Evolutionary conservation across 2,329 filamentous ascomycete species (phyloP).

Genomic region (Endoconidiophora laricicola): DNA sequence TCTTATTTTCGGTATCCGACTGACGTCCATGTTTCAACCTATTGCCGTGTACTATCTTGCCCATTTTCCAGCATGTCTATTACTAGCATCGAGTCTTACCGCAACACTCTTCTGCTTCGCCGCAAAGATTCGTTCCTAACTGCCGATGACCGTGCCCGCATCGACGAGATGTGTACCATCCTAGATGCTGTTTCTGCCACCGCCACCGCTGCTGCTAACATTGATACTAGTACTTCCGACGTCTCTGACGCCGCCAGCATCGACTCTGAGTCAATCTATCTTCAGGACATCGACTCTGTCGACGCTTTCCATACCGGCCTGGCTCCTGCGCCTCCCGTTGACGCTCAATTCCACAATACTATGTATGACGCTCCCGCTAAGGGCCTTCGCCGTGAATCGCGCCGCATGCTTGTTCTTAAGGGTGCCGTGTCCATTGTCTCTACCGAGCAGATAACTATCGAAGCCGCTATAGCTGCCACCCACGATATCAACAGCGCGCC

Average conservation of each 20-base stretch:
- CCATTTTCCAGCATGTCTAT: background rate
- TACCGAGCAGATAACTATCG: too few relatives aligned
- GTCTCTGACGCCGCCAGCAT: background rate
- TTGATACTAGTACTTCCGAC: background rate
- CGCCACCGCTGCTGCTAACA: background rate
- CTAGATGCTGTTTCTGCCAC: background rate
- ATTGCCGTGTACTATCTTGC: too few relatives aligned
- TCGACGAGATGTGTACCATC: constrained; percentile 7
- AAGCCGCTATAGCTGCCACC: background rate
- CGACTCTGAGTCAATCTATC: background rate
- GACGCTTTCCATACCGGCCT: background rate
- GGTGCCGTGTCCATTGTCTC: too few relatives aligned
- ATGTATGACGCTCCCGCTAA: background rate
- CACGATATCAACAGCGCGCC: background rate
- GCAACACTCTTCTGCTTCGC: background rate
- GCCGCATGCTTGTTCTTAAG: background rate
- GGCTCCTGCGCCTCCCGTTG: background rate
- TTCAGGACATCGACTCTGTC: background rate
- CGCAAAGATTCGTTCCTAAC: constrained; percentile 5
- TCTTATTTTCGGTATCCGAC: too few relatives aligned
- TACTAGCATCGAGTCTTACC: constrained; percentile 2
- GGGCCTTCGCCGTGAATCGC: background rate
- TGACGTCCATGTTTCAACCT: too few relatives aligned
- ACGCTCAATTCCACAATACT: background rate
- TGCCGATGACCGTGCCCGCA: background rate